Conservation (phyloP, 352 stramenopile species). For the Pythium vanterpoolii region DNA sequence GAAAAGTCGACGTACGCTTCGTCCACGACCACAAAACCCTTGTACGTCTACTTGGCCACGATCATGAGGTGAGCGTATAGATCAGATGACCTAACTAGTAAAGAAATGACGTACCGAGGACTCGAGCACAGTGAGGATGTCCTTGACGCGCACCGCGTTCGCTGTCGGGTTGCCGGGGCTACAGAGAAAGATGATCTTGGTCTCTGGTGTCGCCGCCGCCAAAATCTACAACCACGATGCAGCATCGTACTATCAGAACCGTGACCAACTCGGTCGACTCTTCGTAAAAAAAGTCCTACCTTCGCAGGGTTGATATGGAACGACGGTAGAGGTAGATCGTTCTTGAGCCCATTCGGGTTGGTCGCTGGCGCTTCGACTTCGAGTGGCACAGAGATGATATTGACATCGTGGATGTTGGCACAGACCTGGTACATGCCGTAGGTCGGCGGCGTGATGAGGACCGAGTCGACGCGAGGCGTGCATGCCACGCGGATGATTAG, state of each 20-base stretch:
- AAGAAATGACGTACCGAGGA: slow-evolving; percentile 40
- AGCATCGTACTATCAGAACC: background rate
- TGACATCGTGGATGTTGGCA: slow-evolving; percentile 97
- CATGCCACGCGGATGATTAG: slow-evolving; percentile 97
- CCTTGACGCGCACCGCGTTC: slow-evolving; percentile 89
- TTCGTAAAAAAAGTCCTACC: slow-evolving; percentile 21
- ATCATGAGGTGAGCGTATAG: background rate
- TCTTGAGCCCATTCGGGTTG: slow-evolving; percentile 68
- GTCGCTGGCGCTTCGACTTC: slow-evolving; percentile 54
- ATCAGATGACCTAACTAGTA: background rate
- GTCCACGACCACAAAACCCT: slow-evolving; percentile 97
- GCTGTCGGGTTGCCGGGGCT: slow-evolving; percentile 97
- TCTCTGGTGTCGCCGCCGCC: slow-evolving; percentile 76
- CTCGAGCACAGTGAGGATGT: slow-evolving; percentile 90
- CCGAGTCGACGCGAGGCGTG: slow-evolving; percentile 89
- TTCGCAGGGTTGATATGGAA: slow-evolving; percentile 83
- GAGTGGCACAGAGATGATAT: slow-evolving; percentile 91
- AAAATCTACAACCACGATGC: slow-evolving; percentile 70
- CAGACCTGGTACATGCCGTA: slow-evolving; percentile 99
- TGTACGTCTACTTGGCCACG: slow-evolving; percentile 48
- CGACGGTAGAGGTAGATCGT: slow-evolving; percentile 44
- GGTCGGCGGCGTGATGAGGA: slow-evolving; percentile 96
- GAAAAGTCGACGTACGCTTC: slow-evolving; percentile 99
- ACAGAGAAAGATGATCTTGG: slow-evolving; percentile 98
- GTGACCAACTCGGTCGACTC: background rate